Base-by-base conservation (phyloP, 257 asterid genomes). In the Thymus quinquecostatus region DNA sequence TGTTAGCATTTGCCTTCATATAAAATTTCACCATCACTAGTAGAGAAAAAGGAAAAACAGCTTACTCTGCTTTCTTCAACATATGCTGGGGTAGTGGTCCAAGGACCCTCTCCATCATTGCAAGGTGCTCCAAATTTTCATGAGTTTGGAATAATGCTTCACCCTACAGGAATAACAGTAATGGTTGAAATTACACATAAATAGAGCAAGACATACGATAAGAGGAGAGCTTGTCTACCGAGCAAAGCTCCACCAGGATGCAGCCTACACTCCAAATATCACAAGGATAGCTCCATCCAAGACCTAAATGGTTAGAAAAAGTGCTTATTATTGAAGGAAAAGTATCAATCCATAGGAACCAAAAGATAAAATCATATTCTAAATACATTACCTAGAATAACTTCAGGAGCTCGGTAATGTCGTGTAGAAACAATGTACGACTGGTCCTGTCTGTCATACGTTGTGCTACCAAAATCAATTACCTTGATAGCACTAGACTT, bases 191-290 rank as follows among this genome's bases (percentile, higher is more conserved):
- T 11, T 3, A 7, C 4, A 7, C 2, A 12, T 6, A 10, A 73
- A 6, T 1, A 28, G 5, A 48, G 1, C 60, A 40, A 51, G 6
- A 38, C 2, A 28, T 43, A 8, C 0, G 9, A 14, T 10, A 14
- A 4, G 14, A 12, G 1, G 28, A 5, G 8, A 13, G 4, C 1
- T 8, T 14, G 54, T 79, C 14, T 88, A 93, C 98, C 86, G 97
- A 84, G 84, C 97, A 93, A 45, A 93, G 88, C 81, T 93, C 98
- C 29, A 88, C 96, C 70, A 93, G 65, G 27, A 93, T 93, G 68
- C 98, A 93, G 32, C 98, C 98, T 36, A 89, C 89, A 74, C 97
- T 93, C 98, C 98, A 93, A 64, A 93, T 43, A 57, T 93, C 98
- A 80, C 96, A 90, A 12, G 96, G 94, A 68, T 83, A 93, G 66